These are phyloP conservation scores for Davidsoniella neocaledoniae DNA, from an alignment of 2,329 filamentous ascomycete species.

Conservation along the genomic window DNA sequence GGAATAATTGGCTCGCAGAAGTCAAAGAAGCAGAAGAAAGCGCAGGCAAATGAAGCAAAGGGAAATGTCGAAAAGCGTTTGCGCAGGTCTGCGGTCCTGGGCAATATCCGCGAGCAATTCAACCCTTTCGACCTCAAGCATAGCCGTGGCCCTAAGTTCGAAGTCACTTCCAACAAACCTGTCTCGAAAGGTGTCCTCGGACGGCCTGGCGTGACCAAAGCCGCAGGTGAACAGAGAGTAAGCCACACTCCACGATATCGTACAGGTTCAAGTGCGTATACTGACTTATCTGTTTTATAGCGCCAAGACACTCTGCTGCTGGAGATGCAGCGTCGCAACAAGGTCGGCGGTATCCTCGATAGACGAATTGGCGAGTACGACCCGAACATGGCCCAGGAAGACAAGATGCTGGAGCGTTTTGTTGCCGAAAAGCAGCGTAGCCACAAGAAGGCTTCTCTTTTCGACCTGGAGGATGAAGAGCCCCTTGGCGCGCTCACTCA, in stretches of 20 bases:
- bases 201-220: conserved; percentile 70
- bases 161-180: conserved; percentile 54
- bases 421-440: conserved; percentile 69
- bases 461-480: conserved; percentile 77
- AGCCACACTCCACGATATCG: conserved; percentile 15
- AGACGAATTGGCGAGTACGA: conserved; percentile 92
- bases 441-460: conserved; percentile 62
- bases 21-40: conserved; percentile 85
- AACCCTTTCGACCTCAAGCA: conserved; percentile 94
- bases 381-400: conserved; percentile 80
- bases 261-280: neutral
- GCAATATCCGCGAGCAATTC: conserved; percentile 84
- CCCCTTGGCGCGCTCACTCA: conserved; percentile 60
- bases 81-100: conserved; percentile 59
- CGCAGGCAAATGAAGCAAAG: conserved; percentile 48
- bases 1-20: conserved; percentile 83
- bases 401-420: conserved; percentile 81
- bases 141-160: conserved; percentile 66
- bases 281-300: conserved; percentile 23
- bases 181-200: conserved; percentile 45
- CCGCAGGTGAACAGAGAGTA: conserved; percentile 70
- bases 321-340: conserved; percentile 78
- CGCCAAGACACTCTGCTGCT: conserved; percentile 69
- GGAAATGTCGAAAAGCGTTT: conserved; percentile 55
- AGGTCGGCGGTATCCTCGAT: conserved; percentile 83